A percentile compares a stretch with the other conserved stretches of the same genome.
Conservation (phyloP, 495 filamentous ascomycete species). For the Podospora conica region DNA sequence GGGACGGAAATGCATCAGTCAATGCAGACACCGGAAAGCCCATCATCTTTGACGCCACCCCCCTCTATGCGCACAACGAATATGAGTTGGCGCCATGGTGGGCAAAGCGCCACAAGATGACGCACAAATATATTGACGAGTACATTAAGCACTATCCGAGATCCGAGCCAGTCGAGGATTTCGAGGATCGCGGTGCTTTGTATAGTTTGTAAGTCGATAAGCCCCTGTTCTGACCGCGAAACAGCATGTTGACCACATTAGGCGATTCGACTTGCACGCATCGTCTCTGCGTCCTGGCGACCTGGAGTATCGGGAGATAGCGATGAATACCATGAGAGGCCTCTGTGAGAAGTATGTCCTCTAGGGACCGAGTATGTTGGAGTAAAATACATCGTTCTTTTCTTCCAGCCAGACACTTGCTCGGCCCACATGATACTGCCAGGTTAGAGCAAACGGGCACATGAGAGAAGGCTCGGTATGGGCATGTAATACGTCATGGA, state of each 20-base stretch:
- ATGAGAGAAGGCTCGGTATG: no score
- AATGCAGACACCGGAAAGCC: conserved; percentile 23
- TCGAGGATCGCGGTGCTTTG: not conserved
- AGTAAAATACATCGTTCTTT: no score
- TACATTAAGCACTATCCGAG: not conserved
- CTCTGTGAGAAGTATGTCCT: not conserved
- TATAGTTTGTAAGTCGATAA: not conserved
- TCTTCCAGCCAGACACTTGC: no score
- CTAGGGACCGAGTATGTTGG: no score
- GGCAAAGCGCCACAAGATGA: not conserved
- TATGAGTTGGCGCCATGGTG: conserved; percentile 36
- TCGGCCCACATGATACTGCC: no score
- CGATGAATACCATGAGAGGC: not conserved
- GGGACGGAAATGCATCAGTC: conserved; percentile 38
- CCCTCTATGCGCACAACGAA: conserved; percentile 47
- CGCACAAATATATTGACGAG: not conserved
- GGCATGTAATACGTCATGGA: no score
- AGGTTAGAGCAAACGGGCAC: no score
- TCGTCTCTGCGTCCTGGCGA: not conserved
- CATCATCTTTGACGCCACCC: conserved; percentile 41
- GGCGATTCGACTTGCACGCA: not conserved
- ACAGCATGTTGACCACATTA: not conserved
- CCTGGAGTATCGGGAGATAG: not conserved
- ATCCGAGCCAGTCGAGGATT: not conserved
- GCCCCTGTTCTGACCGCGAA: not conserved